phyloP scores from a whole-genome alignment of 495 filamentous ascomycete genomes.

The Hyaloscypha hepaticicola region DNA sequence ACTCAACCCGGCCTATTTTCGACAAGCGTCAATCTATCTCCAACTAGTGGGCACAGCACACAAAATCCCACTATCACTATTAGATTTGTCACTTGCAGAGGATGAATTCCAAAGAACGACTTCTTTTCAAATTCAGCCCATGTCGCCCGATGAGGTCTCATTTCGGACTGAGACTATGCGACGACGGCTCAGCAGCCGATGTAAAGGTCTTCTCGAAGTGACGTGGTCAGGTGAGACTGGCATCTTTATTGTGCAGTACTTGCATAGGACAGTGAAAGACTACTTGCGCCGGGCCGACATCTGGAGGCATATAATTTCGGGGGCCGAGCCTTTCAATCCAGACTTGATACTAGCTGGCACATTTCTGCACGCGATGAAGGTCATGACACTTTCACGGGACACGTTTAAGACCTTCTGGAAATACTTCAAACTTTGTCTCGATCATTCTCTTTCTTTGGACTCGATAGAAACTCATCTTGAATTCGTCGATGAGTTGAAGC shows the following conservation, averaged over 20 bases:
- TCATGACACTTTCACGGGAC: neutral
- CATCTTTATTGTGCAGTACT: neutral
- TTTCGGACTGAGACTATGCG: neutral
- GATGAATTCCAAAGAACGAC: neutral
- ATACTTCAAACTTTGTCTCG: conserved; percentile 1
- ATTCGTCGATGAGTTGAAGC: neutral
- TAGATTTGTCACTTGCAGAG: neutral
- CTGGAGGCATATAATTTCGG: neutral
- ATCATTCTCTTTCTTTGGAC: neutral
- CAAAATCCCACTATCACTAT: neutral
- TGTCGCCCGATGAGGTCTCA: neutral
- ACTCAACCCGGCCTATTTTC: neutral
- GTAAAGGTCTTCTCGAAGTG: neutral
- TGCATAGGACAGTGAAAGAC: neutral
- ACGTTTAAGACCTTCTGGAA: neutral
- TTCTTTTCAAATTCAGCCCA: neutral
- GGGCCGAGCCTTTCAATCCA: neutral
- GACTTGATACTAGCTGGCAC: neutral
- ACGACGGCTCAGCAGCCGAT: neutral
- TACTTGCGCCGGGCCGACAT: neutral
- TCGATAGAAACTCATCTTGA: neutral
- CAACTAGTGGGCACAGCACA: neutral
- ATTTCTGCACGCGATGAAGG: neutral
- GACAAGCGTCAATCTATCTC: neutral
- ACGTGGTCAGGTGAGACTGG: neutral